phyloP scores from a whole-genome alignment of 805 yeast species.

The Scheffersomyces lignosus region DNA sequence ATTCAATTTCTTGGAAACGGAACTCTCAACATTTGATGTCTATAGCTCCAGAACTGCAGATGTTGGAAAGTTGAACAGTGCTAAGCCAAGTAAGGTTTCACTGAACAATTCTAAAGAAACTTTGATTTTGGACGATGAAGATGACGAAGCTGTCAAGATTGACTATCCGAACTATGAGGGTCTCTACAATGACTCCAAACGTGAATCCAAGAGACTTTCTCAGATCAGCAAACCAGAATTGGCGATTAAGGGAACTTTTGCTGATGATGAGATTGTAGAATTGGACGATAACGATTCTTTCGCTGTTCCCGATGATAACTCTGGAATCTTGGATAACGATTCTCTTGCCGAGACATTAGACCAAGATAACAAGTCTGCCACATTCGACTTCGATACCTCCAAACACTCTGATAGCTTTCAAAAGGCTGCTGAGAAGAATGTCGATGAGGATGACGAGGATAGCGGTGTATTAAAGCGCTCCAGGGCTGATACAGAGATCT shows the following conservation, averaged over 20 bases:
- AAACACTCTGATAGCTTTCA: neutral
- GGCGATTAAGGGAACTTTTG: neutral
- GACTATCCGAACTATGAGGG: conserved; percentile 27
- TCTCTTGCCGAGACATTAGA: conserved; percentile 18
- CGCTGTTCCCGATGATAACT: conserved; percentile 10
- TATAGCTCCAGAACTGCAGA: conserved; percentile 30
- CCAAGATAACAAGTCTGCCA: conserved; percentile 5
- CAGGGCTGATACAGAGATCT: conserved; percentile 30
- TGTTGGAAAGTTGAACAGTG: conserved; percentile 23
- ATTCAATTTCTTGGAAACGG: conserved; percentile 13
- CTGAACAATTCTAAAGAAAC: conserved; percentile 27
- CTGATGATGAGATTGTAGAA: neutral
- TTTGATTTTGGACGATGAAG: conserved; percentile 12
- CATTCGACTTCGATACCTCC: conserved; percentile 1
- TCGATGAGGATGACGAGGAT: conserved; percentile 2
- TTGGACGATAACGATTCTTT: conserved; percentile 1
- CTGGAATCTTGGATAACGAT: conserved; percentile 22
- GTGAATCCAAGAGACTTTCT: conserved; percentile 8
- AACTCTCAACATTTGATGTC: conserved; percentile 25
- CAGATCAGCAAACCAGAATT: conserved; percentile 12
- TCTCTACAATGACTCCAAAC: conserved; percentile 8
- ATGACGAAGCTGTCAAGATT: conserved; percentile 16
- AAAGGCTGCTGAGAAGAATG: neutral
- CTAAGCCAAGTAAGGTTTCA: conserved; percentile 22
- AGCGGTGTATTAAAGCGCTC: conserved; percentile 13